phyloP scores from a whole-genome alignment of 2,329 filamentous ascomycete species.

The Xylariaceae sp. region DNA sequence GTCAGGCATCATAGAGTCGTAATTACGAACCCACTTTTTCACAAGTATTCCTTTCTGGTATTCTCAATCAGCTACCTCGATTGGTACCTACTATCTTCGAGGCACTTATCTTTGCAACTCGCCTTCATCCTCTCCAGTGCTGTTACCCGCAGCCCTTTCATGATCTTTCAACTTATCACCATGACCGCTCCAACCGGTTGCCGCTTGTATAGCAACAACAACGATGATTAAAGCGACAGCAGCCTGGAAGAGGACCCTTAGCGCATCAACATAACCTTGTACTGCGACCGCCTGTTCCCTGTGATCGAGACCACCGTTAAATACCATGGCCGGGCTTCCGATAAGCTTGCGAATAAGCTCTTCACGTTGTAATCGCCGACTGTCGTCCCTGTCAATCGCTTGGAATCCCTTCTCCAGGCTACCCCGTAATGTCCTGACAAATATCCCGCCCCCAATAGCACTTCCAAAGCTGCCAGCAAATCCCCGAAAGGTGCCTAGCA shows the following conservation, averaged over 20 bases:
- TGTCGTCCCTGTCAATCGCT: constrained; percentile 29
- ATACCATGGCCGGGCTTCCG: constrained; percentile 48
- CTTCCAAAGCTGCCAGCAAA: constrained; percentile 80
- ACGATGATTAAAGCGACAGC: constrained; percentile 40
- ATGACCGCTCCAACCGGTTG: constrained; percentile 47
- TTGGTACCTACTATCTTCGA: no score
- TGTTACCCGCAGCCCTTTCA: no score
- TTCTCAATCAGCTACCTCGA: no score
- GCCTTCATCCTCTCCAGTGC: no score
- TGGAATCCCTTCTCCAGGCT: constrained; percentile 55
- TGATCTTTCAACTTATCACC: constrained; percentile 32
- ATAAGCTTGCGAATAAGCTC: constrained; percentile 45
- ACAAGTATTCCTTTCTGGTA: no score
- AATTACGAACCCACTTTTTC: no score
- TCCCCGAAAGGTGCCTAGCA: constrained; percentile 75
- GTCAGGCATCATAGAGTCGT: no score
- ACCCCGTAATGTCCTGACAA: constrained; percentile 55
- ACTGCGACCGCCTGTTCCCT: constrained; percentile 43
- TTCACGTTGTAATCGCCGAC: constrained; percentile 15
- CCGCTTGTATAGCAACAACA: constrained; percentile 44
- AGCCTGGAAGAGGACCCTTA: constrained; percentile 42
- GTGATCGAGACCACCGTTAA: constrained; percentile 33
- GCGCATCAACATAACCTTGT: constrained; percentile 41
- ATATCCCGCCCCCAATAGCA: constrained; percentile 73
- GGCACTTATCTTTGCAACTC: no score